Evolutionary conservation across 805 yeast species (phyloP).

Genomic region (Ogataea trehalophila): DNA sequence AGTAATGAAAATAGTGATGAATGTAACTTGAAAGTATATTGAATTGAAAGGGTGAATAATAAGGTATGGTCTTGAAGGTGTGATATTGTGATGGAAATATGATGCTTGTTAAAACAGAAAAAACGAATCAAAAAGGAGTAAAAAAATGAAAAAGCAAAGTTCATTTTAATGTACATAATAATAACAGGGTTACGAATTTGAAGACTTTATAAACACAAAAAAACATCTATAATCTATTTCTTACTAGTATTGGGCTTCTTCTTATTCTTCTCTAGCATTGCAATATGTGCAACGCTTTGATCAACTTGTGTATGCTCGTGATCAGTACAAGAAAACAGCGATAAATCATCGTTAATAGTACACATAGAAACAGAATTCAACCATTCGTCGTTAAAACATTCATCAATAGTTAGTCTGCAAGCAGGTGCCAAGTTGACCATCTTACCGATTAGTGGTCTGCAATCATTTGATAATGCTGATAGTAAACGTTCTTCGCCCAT

Average conservation of each 20-base stretch:
- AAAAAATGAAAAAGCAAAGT: background rate
- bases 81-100: too few relatives aligned
- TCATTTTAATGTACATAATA: too few relatives aligned
- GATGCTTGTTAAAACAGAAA: too few relatives aligned
- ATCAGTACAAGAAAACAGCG: constrained; percentile 42
- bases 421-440: constrained; percentile 88
- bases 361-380: constrained; percentile 63
- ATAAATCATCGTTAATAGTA: constrained; percentile 41
- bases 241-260: constrained; percentile 30
- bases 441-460: constrained; percentile 59
- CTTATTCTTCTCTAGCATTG: constrained; percentile 83
- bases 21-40: background rate
- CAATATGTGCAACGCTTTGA: constrained; percentile 92
- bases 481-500: constrained; percentile 70
- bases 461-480: constrained; percentile 65
- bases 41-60: background rate
- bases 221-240: constrained; percentile 1
- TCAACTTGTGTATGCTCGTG: constrained; percentile 88
- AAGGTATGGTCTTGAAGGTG: too few relatives aligned
- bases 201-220: background rate
- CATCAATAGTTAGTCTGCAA: constrained; percentile 76
- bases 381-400: constrained; percentile 72
- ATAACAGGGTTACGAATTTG: too few relatives aligned
- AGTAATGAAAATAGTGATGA: background rate
- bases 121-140: too few relatives aligned